Conservation (phyloP, 2,329 filamentous ascomycete genomes). For the Aureobasidium sp. region DNA sequence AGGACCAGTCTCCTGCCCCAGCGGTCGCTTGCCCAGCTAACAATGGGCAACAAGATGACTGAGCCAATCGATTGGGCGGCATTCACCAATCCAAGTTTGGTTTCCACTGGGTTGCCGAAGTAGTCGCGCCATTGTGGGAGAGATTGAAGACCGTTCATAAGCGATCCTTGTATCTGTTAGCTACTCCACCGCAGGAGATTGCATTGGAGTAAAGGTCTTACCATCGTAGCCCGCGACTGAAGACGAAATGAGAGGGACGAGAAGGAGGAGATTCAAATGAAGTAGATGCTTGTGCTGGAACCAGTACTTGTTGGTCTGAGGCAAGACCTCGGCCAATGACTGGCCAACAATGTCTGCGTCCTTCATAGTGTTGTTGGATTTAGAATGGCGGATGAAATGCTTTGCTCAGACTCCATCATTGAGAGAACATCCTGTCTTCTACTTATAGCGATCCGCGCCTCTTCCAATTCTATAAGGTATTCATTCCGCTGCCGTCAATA, state of each 20-base stretch:
- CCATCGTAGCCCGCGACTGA: conserved; percentile 39
- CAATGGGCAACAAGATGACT: conserved; percentile 29
- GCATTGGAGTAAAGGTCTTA: conserved; percentile 5
- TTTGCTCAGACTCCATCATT: background rate
- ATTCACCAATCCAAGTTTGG: conserved; percentile 31
- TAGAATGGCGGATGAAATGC: background rate
- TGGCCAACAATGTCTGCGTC: conserved; percentile 23
- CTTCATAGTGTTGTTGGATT: conserved; percentile 16
- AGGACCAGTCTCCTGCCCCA: conserved; percentile 34
- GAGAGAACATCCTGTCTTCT: background rate
- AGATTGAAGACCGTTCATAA: conserved; percentile 40
- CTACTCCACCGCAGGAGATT: background rate
- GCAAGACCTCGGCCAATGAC: conserved; percentile 30
- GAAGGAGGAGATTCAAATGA: conserved; percentile 35
- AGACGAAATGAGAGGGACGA: conserved; percentile 36
- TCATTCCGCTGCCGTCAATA: background rate
- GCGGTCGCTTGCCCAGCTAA: conserved; percentile 31
- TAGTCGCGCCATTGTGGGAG: conserved; percentile 34
- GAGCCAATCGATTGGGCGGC: conserved; percentile 32
- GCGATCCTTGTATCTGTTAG: conserved; percentile 18
- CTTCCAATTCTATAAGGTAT: background rate
- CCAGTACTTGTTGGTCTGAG: conserved; percentile 34
- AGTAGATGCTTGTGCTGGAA: conserved; percentile 35
- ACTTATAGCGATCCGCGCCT: background rate
- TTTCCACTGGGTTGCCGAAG: conserved; percentile 30